Conservation (phyloP, 176 grass and related monocot genomes). For the Musa troglodytarum region DNA sequence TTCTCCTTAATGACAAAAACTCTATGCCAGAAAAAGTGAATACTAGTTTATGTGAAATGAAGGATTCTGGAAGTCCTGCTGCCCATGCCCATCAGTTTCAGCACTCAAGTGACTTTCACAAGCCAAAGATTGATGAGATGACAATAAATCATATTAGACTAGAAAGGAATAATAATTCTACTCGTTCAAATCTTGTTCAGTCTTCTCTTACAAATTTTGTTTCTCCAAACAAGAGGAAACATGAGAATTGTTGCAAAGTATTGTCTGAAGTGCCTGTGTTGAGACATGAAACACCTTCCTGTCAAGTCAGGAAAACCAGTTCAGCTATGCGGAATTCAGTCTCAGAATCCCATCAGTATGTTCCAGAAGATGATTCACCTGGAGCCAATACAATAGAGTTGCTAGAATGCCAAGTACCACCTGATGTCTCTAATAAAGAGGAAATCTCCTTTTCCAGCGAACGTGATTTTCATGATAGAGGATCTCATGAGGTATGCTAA, state of each 20-base stretch:
- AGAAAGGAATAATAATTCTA: slow-evolving; percentile 26
- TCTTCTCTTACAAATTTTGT: slow-evolving; percentile 73
- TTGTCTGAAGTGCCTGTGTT: slow-evolving; percentile 81
- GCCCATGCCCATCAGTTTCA: neutral
- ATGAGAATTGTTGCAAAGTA: slow-evolving; percentile 40
- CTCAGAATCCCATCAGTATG: slow-evolving; percentile 18
- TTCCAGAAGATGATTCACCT: slow-evolving; percentile 27
- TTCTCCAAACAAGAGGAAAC: slow-evolving; percentile 70
- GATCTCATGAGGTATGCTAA: slow-evolving; percentile 38
- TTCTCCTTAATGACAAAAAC: neutral
- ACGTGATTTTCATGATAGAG: slow-evolving; percentile 23
- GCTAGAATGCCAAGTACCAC: neutral
- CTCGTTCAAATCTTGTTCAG: slow-evolving; percentile 42
- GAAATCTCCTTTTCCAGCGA: slow-evolving; percentile 26
- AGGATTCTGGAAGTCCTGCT: neutral
- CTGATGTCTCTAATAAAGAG: slow-evolving; percentile 13
- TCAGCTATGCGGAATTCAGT: slow-evolving; percentile 22
- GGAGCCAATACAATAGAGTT: slow-evolving; percentile 30
- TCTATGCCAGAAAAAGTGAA: neutral
- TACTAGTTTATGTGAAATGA: neutral
- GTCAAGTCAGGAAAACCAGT: slow-evolving; percentile 32
- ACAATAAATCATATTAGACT: slow-evolving; percentile 20
- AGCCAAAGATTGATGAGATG: slow-evolving; percentile 21
- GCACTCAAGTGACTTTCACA: slow-evolving; percentile 22
- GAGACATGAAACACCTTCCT: slow-evolving; percentile 41